Conservation (phyloP, 179 eudicot genomes). For the Amaranthus tricolor region DNA sequence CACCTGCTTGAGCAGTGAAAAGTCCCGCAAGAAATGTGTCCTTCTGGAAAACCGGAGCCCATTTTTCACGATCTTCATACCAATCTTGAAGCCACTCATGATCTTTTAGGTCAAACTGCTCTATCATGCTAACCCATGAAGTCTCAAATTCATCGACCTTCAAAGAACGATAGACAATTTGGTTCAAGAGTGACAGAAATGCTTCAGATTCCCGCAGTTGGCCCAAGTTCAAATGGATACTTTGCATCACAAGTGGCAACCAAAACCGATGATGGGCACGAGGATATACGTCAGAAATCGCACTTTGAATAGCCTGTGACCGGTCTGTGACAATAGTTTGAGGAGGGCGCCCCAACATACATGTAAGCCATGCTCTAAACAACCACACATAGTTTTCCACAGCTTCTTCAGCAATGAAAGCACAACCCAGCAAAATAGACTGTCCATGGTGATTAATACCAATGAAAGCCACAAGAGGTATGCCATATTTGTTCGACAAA, state of each 20-base stretch:
- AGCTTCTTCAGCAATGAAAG: slow-evolving; percentile 55
- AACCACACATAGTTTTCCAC: slow-evolving; percentile 58
- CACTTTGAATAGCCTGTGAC: slow-evolving; percentile 46
- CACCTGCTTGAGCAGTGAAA: slow-evolving; percentile 28
- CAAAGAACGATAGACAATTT: slow-evolving; percentile 37
- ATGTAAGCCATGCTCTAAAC: slow-evolving; percentile 66
- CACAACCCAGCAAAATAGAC: slow-evolving; percentile 62
- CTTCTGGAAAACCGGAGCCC: slow-evolving; percentile 65
- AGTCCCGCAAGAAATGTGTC: slow-evolving; percentile 57
- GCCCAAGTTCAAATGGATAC: slow-evolving; percentile 37
- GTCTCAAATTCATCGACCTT: slow-evolving; percentile 60
- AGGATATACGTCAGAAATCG: slow-evolving; percentile 62
- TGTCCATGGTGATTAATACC: slow-evolving; percentile 66
- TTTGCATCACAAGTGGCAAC: slow-evolving; percentile 40
- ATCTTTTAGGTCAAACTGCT: slow-evolving; percentile 44
- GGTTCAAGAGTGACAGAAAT: slow-evolving; percentile 34
- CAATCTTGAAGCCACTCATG: slow-evolving; percentile 44
- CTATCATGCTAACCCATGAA: slow-evolving; percentile 58
- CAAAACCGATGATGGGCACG: slow-evolving; percentile 46
- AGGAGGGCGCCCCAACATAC: slow-evolving; percentile 67
- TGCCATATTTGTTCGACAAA: slow-evolving; percentile 46
- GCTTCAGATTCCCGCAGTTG: slow-evolving; percentile 33
- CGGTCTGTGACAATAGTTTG: slow-evolving; percentile 52
- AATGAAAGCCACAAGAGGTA: slow-evolving; percentile 48
- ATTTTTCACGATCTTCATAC: slow-evolving; percentile 56